Evolutionary conservation across 169 alveolate species (phyloP), one percentile per base, ranked within the genome.

Genomic region (Babesia gibsoni): DNA sequence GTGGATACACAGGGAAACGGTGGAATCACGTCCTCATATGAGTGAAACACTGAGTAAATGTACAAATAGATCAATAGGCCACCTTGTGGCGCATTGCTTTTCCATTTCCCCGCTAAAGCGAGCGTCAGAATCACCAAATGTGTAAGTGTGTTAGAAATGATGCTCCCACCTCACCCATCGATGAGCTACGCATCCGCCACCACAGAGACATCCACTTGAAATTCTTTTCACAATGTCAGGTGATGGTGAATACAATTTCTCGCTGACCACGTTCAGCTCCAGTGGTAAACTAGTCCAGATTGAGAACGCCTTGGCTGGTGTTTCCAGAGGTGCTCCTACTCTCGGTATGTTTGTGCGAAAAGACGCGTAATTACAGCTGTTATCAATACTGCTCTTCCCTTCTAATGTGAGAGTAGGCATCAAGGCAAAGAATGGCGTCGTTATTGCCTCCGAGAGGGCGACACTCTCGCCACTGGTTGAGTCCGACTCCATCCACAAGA

Each of bases 221-320:
- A 67, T 57, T 61, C 27, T 37, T 37, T 33, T 57, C 23, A 87
- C 58, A 16, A 91, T 88, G 92, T 84, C 91, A 37, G 94, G 79
- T 58, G 97, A 93, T 43, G 83, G 93, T 32, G 97, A 92, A 57
- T 93, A 94, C 74, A 91, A 93, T 58, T 95, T 95, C 88, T 92
- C 97, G 27, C 86, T 96, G 66, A 96, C 99, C 52, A 96, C 99
- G 35, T 96, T 96, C 90, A 89, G 97, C 45, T 97, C 97, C 36
- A 88, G 95, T 39, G 99, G 99, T 29, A 95, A 96, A 78, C 95
- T 98, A 46, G 95, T 94, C 45, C 98, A 97, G 86, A 95, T 98
- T 49, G 98, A 96, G 79, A 94, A 96, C 77, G 99, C 99, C 18
- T 91, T 97, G 64, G 95, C 95, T 58, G 99, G 98, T 32, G 98